Evolutionary conservation across 306 rosid genomes (phyloP), one percentile per base, ranked within the genome.

Genomic region (Crotalaria pallida): DNA sequence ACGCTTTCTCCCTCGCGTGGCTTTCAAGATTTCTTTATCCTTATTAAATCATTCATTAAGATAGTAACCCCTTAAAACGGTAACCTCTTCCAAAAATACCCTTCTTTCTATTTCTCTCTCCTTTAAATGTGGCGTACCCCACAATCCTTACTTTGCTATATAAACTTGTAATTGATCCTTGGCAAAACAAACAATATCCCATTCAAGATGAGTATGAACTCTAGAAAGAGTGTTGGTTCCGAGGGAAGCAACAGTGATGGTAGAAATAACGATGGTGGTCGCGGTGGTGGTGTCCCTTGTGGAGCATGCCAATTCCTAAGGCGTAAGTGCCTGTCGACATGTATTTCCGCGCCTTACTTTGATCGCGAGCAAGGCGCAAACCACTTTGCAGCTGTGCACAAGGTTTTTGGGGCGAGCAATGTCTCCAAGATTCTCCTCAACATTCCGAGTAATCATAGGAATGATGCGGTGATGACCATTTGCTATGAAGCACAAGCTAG

Each of bases 321-420:
- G 31, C 71, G 98, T 56, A 93, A 93, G 86, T 93, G 98, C 3
- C 87, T 82, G 43, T 66, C 75, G 3, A 94, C 92, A 2, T 93
- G 98, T 60, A 85, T 93, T 38, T 93, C 90, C 27, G 97, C 98
- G 0, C 98, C 98, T 0, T 93, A 90, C 80, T 93, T 93, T 10
- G 98, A 93, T 64, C 87, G 97, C 0, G 98, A 93, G 70, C 97
- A 93, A 80, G 97, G 98, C 0, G 94, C 94, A 0, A 77, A 89
- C 0, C 97, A 93, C 36, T 93, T 93, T 57, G 97, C 98, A 0
- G 96, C 97, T 1, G 98, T 93, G 36, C 98, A 93, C 27, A 93
- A 88, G 83, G 94, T 93, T 38, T 93, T 93, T 41, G 98, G 98
- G 1, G 98, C 98, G 0, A 93, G 98, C 67, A 93, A 93, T 12